Percentiles rank a stretch among this genome's conserved stretches.
Evolutionary conservation across 2,329 filamentous ascomycete genomes (phyloP).

Genomic region (Plenodomus biglobosus): DNA sequence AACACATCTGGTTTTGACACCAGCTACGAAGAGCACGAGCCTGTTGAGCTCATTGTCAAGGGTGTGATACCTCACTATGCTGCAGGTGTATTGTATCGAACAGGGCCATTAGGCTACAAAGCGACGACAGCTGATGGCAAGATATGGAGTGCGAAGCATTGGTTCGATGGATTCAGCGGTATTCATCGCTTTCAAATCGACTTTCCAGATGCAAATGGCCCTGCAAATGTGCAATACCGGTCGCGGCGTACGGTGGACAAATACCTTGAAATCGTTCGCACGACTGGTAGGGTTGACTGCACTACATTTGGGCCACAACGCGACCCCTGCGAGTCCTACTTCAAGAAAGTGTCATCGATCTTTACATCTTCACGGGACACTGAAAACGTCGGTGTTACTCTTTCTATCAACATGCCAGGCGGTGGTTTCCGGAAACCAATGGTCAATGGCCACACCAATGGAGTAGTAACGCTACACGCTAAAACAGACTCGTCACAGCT

Average conservation of each 20-base stretch:
- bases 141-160: slow-evolving; percentile 66
- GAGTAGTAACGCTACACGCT: slow-evolving; percentile 57
- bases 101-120: slow-evolving; percentile 68
- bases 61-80: slow-evolving; percentile 72
- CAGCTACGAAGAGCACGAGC: slow-evolving; percentile 65
- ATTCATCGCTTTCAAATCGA: slow-evolving; percentile 71
- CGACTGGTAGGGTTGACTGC: slow-evolving; percentile 58
- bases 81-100: slow-evolving; percentile 66
- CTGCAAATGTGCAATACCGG: slow-evolving; percentile 63
- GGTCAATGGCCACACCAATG: slow-evolving; percentile 36
- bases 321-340: slow-evolving; percentile 74
- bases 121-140: slow-evolving; percentile 62
- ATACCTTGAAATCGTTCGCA: slow-evolving; percentile 62
- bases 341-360: slow-evolving; percentile 70
- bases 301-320: slow-evolving; percentile 70
- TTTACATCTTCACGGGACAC: slow-evolving; percentile 46
- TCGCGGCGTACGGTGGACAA: slow-evolving; percentile 69
- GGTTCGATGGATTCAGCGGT: slow-evolving; percentile 78
- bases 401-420: slow-evolving; percentile 66
- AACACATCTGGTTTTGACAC: slow-evolving; percentile 58
- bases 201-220: slow-evolving; percentile 43
- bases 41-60: slow-evolving; percentile 63
- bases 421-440: slow-evolving; percentile 13
- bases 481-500: slow-evolving; percentile 60
- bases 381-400: slow-evolving; percentile 65